A percentile compares a stretch with the other conserved stretches of the same genome.
These are phyloP conservation scores for Nissolia schottii DNA, from an alignment of 306 rosid species.

Conservation along the genomic window DNA sequence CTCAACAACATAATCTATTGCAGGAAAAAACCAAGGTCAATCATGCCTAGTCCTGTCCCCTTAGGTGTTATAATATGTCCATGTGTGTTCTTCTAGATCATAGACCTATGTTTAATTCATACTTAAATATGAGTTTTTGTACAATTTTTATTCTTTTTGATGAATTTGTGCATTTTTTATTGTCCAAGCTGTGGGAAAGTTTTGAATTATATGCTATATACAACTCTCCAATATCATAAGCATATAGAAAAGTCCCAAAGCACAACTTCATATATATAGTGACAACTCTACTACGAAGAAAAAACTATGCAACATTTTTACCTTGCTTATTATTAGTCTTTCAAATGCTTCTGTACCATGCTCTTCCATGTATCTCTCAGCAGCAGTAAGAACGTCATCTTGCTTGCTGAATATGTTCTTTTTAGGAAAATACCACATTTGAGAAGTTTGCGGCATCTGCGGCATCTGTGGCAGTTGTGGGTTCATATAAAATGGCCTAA, in stretches of 20 bases:
- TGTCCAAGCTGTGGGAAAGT: not conserved
- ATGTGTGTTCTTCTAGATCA: not conserved
- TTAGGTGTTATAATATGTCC: not conserved
- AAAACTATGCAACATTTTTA: not conserved
- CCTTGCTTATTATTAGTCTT: conserved; percentile 77
- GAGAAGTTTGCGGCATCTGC: conserved; percentile 26
- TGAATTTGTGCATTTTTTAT: not conserved
- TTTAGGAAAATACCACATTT: conserved; percentile 75
- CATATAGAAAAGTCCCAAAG: not conserved
- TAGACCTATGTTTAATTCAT: not conserved
- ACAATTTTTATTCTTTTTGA: not conserved
- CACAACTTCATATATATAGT: not conserved
- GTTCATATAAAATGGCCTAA: conserved; percentile 79
- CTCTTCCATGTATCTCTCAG: conserved; percentile 72
- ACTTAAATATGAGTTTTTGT: not conserved
- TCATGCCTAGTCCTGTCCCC: not conserved
- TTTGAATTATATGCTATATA: not conserved
- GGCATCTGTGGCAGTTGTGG: conserved; percentile 52
- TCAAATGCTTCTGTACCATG: conserved; percentile 83
- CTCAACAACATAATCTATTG: not conserved
- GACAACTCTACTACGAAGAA: not conserved
- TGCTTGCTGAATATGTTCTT: conserved; percentile 58
- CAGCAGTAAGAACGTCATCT: conserved; percentile 76
- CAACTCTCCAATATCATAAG: not conserved
- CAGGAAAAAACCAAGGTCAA: not conserved